Base-by-base conservation (phyloP, 495 filamentous ascomycete genomes). In the Xylaria telfairii region DNA sequence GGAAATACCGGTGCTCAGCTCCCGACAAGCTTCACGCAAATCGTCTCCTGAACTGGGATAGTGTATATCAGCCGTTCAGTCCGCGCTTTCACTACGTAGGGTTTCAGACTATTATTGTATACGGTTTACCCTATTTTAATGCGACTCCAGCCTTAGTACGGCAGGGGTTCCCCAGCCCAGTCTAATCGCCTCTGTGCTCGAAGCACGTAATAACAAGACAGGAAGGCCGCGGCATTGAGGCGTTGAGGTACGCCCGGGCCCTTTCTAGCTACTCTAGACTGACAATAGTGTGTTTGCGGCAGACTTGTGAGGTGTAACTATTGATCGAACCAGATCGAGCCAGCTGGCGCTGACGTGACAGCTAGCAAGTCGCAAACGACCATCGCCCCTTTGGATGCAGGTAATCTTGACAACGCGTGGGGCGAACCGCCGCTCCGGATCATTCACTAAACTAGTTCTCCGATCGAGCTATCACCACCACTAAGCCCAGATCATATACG, bases 391-490 rank as follows among this genome's bases (percentile, higher is more conserved):
- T 57, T 34, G 1, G 15, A 57, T n/a, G 30, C 28, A 57, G 54
- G 15, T 19, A 59, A n/a, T 59, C 30, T 37, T 5, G n/a, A 59
- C 9, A 59, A n/a, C 9, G 28, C 56, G 32, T 59, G 56, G 30
- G 56, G 56, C 56, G 30, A 39, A 34, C 56, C 56, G 19, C 56
- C 56, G 56, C 56, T 37, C 19, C n/a, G 56, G 56, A 21, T 59
- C 19, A 30, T 30, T n/a, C 53, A 19, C 26, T 57, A 57, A 2
- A 37, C 17, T 59, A 59, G 21, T 30, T 30, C 4, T 6, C 51
- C 51, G 51, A 54, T 6, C 51, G 0, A 53, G 12, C 49, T 53
- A 53, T 12, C 49, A 53, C 24, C 49, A 53, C 26, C 47, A 26
- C 49, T 28, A 53, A 17, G 49, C 4, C 26, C 19, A 7, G 49